Base-by-base conservation (phyloP, 176 grass and related monocot species). In the Poa pratensis region DNA sequence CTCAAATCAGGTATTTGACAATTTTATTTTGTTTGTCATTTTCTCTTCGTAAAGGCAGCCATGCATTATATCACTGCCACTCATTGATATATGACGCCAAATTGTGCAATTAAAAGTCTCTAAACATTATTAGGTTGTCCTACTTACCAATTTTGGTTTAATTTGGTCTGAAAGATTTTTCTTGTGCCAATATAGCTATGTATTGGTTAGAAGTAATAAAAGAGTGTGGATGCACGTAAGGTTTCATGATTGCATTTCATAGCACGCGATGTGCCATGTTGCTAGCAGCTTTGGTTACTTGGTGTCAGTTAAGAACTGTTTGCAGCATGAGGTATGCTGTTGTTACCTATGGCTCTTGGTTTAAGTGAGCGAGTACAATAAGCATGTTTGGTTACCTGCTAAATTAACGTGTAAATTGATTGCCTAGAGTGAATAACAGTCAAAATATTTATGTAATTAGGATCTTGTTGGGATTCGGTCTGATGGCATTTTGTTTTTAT, bases 1-100 rank as follows among this genome's bases (percentile, higher is more conserved):
- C 60, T 76, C 59, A 89, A 84, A 87, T 92, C 53, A 76, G 50
- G 35, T 79, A 80, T 67, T 65, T 52, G 28, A 23, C 46, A 27
- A 24, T 88, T 88, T 79, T 48, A 26, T 20, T 73, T 80, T 80
- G 3, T 17, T 71, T 43, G 7, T 66, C 18, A 19, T 24, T 81
- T 45, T 67, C 48, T 50, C 13, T 40, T 65, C 59, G 1, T 5
- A 9, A 22, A 54, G 84, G 45, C 23, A 55, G 26, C 28, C 42
- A 78, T 83, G 54, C 59, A 83, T 83, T 24, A 70, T 76, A 32
- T 48, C 58, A 12, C 39, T 81, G 45, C 13, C 24, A 37, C 40
- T 19, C 50, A 72, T 73, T 37, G 27, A 58, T 51, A 53, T 55
- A 42, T 52, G 18, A 39, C 17, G 46, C 3, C 5, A 51, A 67